Percentiles rank a stretch among this genome's conserved stretches.
These are phyloP conservation scores for Cryptococcus hybrid DNA, from an alignment of 1,284 basidiomycete genomes.

Conservation along the genomic window DNA sequence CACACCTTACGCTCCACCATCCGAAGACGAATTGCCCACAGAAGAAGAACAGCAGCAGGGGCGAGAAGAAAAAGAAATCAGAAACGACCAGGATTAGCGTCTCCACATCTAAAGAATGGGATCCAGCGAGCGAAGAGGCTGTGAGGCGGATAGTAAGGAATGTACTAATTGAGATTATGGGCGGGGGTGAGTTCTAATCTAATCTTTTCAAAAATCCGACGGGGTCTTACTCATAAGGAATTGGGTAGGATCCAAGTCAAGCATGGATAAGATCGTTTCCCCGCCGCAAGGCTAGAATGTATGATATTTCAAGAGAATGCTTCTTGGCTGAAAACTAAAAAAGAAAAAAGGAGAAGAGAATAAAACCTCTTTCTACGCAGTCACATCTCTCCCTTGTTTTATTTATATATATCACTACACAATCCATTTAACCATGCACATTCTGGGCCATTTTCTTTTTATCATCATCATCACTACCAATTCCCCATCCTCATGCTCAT, in stretches of 20 bases:
- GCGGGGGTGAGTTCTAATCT: slow-evolving; percentile 13
- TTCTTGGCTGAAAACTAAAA: too few species aligned
- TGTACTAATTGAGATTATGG: slow-evolving; percentile 17
- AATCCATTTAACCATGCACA: too few species aligned
- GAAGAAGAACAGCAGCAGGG: too few species aligned
- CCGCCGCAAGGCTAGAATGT: too few species aligned
- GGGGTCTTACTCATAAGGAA: background rate
- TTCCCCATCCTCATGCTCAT: too few species aligned
- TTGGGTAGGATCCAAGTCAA: slow-evolving; percentile 8
- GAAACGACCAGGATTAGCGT: slow-evolving; percentile 11
- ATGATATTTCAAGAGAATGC: too few species aligned
- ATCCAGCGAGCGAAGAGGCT: slow-evolving; percentile 8
- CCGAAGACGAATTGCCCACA: background rate
- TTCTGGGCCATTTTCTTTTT: too few species aligned
- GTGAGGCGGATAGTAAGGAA: slow-evolving; percentile 13
- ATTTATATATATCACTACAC: too few species aligned
- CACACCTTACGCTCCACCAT: background rate
- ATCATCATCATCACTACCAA: too few species aligned
- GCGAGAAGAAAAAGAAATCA: background rate
- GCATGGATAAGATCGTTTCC: background rate
- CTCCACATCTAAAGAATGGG: slow-evolving; percentile 10
- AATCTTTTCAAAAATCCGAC: background rate
- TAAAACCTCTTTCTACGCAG: too few species aligned
- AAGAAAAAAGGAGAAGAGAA: too few species aligned
- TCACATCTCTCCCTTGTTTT: too few species aligned